Conservation (phyloP, 2,329 filamentous ascomycete genomes). For the Diaporthe caulivora region DNA sequence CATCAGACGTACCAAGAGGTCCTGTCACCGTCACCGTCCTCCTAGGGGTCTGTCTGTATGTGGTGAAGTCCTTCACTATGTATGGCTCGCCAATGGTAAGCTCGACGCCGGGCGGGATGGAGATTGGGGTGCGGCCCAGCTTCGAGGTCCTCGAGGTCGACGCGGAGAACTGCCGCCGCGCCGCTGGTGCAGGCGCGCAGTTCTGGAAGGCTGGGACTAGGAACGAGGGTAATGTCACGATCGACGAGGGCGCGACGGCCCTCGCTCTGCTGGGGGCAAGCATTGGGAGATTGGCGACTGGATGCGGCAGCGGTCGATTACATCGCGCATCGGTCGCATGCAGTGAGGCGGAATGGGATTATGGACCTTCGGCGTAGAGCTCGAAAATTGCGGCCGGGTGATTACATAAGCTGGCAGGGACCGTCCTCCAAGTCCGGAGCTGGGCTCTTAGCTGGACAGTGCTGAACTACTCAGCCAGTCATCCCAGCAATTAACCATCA, state of each 20-base stretch:
- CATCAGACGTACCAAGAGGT: slow-evolving; percentile 74
- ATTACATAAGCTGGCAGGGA: slow-evolving; percentile 31
- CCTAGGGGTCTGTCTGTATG: slow-evolving; percentile 71
- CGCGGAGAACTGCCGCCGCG: slow-evolving; percentile 76
- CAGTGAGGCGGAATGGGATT: background rate
- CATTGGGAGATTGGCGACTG: slow-evolving; percentile 59
- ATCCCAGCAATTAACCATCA: background rate
- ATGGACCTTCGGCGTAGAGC: background rate
- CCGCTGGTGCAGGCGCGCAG: slow-evolving; percentile 45
- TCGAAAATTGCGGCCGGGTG: slow-evolving; percentile 34
- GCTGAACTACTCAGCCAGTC: no score
- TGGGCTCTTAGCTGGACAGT: background rate
- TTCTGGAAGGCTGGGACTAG: slow-evolving; percentile 78
- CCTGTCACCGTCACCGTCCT: slow-evolving; percentile 82
- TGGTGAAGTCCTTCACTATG: slow-evolving; percentile 65
- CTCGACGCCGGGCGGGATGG: slow-evolving; percentile 86
- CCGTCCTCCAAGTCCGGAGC: background rate
- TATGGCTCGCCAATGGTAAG: slow-evolving; percentile 76
- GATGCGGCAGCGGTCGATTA: slow-evolving; percentile 28
- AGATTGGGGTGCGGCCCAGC: slow-evolving; percentile 84
- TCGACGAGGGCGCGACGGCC: slow-evolving; percentile 62
- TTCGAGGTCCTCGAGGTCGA: slow-evolving; percentile 79
- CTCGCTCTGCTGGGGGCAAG: slow-evolving; percentile 73
- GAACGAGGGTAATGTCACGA: slow-evolving; percentile 75
- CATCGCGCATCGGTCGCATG: slow-evolving; percentile 21